Evolutionary conservation across 345 rosid genomes (phyloP), one percentile per base, ranked within the genome.

Genomic region (Lepidium didymum): DNA sequence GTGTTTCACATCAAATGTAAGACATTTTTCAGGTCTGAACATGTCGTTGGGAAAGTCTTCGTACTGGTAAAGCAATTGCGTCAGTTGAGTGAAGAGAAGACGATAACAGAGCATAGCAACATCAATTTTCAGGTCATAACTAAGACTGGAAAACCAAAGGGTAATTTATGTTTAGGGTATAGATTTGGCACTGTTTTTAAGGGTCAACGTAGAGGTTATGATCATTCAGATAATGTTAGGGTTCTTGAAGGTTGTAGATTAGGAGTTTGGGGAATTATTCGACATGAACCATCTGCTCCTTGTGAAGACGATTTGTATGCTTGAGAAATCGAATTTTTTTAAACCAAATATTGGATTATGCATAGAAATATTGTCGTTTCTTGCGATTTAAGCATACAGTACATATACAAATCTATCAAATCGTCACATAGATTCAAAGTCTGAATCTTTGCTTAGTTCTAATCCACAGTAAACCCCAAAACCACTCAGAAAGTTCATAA

Each of bases 251-350:
- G 49, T 55, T 37, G 42, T 71, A 27, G 70, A 46, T 37, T 71
- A 63, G 75, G 75, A 61, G 25, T 29, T 27, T 72, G 76, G 76
- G 76, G 70, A 31, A 46, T 15, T 27, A 38, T 56, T 40, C 55
- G 31, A 49, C 33, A 49, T 49, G 71, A 64, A 31, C 77, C 71
- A 40, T 73, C 77, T 10, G 71, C 77, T 56, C 77, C 74, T 29
- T 60, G 37, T 70, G 61, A 70, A 41, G 68, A 60, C 8, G 51
- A 69, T 49, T 6, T 56, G n/a, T 64, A 36, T 56, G 65, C 15
- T 46, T 72, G 61, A 64, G 19, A 56, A 35, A 21, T 45, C 57
- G 14, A 5, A 0, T 29, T 29, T 29, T 29, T 29, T 5, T 5
- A 29, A 5, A 4, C 3, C 3, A 46, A 19, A 46, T 25, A n/a